These are phyloP conservation scores for Phoma herbarum DNA, from an alignment of 2,329 filamentous ascomycete species.

Conservation along the genomic window DNA sequence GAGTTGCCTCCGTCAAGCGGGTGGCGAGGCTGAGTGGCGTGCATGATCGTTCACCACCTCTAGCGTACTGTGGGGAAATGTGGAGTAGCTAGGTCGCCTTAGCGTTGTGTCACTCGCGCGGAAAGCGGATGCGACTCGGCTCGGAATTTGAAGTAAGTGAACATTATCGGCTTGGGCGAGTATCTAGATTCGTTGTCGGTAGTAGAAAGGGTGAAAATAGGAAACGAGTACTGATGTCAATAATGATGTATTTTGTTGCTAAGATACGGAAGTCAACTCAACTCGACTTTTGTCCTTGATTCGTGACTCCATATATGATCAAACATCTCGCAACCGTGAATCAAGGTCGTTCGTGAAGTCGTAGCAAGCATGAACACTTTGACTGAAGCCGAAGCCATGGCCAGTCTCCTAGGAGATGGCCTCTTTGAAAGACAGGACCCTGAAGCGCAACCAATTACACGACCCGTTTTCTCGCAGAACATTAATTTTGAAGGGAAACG, in stretches of 20 bases:
- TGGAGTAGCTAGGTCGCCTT: slow-evolving; percentile 4
- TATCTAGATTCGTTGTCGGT: neutral
- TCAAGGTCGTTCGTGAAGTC: neutral
- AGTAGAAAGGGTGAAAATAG: neutral
- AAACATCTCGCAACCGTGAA: neutral
- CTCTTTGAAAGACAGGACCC: neutral
- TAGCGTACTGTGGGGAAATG: slow-evolving; percentile 14
- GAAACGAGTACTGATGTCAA: neutral
- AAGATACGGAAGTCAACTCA: slow-evolving; percentile 1
- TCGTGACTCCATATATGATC: neutral
- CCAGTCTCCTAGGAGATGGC: neutral
- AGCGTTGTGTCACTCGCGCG: neutral
- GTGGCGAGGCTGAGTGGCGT: slow-evolving; percentile 10
- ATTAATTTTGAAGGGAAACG: neutral
- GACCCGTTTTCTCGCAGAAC: neutral
- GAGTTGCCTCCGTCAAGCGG: slow-evolving; percentile 1
- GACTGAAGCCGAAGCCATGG: slow-evolving; percentile 1
- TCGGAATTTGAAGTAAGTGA: neutral
- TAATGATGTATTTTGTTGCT: slow-evolving; percentile 1
- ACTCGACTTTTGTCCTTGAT: slow-evolving; percentile 10
- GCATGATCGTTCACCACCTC: neutral
- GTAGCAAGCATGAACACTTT: neutral
- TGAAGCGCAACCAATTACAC: neutral
- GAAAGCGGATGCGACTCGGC: neutral
- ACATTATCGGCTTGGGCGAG: neutral